Conservation (phyloP, 2,329 filamentous ascomycete species). For the Cladosporium halotolerans region DNA sequence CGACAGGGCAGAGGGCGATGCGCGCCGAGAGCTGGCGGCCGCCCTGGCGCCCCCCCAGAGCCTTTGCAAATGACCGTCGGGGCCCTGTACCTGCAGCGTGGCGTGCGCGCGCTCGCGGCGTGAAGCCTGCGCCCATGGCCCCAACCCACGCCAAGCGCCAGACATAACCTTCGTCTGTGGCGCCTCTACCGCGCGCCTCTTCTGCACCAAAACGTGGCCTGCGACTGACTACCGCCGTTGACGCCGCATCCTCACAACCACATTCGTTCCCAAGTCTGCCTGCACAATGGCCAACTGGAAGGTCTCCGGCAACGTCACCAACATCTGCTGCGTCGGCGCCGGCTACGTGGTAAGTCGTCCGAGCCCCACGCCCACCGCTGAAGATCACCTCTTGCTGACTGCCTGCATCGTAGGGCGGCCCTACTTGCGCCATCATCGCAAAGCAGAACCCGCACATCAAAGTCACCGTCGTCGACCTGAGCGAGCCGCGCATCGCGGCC, state of each 20-base stretch:
- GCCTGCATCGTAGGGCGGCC: conserved; percentile 40
- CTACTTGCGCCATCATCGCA: conserved; percentile 67
- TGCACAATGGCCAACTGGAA: conserved; percentile 9
- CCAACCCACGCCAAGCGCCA: conserved; percentile 6
- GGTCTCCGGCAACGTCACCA: conserved; percentile 14
- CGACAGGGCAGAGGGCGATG: background rate
- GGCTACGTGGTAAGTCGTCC: conserved; percentile 55
- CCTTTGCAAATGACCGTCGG: background rate
- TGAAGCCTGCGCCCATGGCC: background rate
- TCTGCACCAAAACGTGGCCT: background rate
- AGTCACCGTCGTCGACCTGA: conserved; percentile 68
- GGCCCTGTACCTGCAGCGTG: conserved; percentile 11
- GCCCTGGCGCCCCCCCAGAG: background rate
- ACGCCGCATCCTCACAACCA: background rate
- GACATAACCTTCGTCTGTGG: conserved; percentile 5
- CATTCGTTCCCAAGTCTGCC: background rate
- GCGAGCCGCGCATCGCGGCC: conserved; percentile 56
- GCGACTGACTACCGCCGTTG: background rate
- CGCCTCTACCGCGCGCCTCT: background rate
- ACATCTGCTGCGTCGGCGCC: conserved; percentile 67
- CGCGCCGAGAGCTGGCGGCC: background rate
- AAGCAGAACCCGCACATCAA: conserved; percentile 63
- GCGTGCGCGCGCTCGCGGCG: background rate
- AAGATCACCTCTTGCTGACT: background rate
- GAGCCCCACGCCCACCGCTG: background rate